These are phyloP conservation scores for Colletotrichum salicis DNA, from an alignment of 2,329 filamentous ascomycete genomes.

Conservation along the genomic window DNA sequence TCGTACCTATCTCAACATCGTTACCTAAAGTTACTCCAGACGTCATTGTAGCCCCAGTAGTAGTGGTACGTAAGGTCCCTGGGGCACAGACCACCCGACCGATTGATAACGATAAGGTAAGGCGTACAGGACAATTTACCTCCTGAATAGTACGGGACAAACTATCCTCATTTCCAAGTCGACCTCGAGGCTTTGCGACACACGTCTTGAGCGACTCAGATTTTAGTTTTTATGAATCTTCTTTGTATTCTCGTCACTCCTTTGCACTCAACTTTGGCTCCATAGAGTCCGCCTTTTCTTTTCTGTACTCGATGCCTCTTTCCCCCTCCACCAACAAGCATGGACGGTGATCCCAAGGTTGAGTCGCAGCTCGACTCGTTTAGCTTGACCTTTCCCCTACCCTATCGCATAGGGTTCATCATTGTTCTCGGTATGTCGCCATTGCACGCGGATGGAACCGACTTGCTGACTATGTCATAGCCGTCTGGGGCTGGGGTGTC, in stretches of 20 bases:
- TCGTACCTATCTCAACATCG: no score
- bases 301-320: constrained; percentile 29
- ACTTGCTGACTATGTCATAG: constrained; percentile 54
- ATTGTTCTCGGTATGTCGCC: constrained; percentile 77
- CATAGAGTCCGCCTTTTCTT: constrained; percentile 20
- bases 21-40: no score
- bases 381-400: constrained; percentile 86
- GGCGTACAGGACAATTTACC: constrained; percentile 13
- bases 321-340: constrained; percentile 47
- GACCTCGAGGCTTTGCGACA: neutral
- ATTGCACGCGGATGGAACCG: neutral
- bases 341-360: constrained; percentile 80
- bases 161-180: constrained; percentile 11
- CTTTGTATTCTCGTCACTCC: constrained; percentile 26
- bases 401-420: constrained; percentile 88
- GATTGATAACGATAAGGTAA: constrained; percentile 36
- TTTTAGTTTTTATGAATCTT: constrained; percentile 1
- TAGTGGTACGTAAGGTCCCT: neutral
- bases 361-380: constrained; percentile 83
- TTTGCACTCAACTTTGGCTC: constrained; percentile 22
- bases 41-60: no score
- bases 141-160: constrained; percentile 15
- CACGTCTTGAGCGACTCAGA: neutral
- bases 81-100: constrained; percentile 6
- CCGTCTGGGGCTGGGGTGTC: constrained; percentile 93